Percentiles rank a stretch among this genome's conserved stretches.
These are phyloP conservation scores for Litsea cubeba DNA, from an alignment of 164 flowering plant species.

Conservation along the genomic window DNA sequence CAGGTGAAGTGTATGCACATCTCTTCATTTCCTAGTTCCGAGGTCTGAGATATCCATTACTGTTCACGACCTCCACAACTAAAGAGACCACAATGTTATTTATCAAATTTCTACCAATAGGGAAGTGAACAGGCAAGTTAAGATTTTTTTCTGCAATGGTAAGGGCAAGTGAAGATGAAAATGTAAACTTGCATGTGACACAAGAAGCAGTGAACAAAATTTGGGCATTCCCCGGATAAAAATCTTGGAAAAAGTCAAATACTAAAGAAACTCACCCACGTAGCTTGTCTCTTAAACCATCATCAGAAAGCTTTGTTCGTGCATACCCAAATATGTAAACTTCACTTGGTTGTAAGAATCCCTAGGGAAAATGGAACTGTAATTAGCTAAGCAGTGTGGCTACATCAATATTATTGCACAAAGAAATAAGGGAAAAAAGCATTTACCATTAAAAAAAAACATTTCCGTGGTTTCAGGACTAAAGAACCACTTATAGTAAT, in stretches of 20 bases:
- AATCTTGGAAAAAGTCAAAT: background rate
- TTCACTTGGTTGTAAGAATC: slow-evolving; percentile 62
- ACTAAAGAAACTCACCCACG: slow-evolving; percentile 58
- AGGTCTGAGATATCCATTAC: too few relatives aligned
- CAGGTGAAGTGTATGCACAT: background rate
- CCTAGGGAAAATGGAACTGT: slow-evolving; percentile 33
- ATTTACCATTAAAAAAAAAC: background rate
- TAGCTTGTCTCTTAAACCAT: slow-evolving; percentile 61
- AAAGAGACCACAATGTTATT: too few relatives aligned
- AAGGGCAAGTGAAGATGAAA: too few relatives aligned
- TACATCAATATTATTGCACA: background rate
- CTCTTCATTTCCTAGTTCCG: background rate
- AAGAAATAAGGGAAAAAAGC: background rate
- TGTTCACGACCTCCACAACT: too few relatives aligned
- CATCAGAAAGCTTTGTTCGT: slow-evolving; percentile 75
- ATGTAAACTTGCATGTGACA: background rate
- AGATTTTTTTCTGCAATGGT: too few relatives aligned
- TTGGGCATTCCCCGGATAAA: background rate
- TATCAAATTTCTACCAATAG: too few relatives aligned
- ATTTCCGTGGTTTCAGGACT: background rate
- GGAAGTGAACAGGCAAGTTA: too few relatives aligned
- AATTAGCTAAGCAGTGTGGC: background rate
- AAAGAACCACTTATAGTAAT: background rate
- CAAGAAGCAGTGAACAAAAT: background rate
- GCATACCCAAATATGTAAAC: slow-evolving; percentile 98